Conservation (phyloP, 352 stramenopile species). For the Pythium chondricola region DNA sequence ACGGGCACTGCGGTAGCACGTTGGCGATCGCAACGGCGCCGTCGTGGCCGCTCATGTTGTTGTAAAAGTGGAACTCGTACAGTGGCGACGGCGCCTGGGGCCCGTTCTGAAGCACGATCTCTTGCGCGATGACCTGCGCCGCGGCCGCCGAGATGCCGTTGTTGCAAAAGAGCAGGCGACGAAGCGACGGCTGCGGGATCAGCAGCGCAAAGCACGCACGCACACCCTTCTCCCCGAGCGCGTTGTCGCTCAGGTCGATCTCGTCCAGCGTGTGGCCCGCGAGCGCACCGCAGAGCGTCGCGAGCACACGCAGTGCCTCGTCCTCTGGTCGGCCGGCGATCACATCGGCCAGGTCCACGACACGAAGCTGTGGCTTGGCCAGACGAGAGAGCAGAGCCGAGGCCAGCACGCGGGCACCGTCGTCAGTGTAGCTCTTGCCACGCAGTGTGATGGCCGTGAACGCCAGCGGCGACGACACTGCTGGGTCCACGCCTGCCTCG, state of each 20-base stretch:
- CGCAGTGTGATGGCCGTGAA: conserved; percentile 57
- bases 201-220: conserved; percentile 67
- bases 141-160: conserved; percentile 73
- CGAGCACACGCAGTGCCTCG: conserved; percentile 84
- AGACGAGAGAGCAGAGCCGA: conserved; percentile 47
- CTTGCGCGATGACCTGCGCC: conserved; percentile 48
- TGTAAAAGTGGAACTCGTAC: conserved; percentile 81
- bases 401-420: conserved; percentile 47
- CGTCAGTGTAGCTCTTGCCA: conserved; percentile 76
- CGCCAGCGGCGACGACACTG: conserved; percentile 29
- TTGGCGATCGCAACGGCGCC: conserved; percentile 49
- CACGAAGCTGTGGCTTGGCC: conserved; percentile 26
- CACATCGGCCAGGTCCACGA: conserved; percentile 88
- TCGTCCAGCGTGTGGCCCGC: conserved; percentile 64
- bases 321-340: conserved; percentile 89
- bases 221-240: conserved; percentile 69
- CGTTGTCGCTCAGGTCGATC: conserved; percentile 85
- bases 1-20: conserved; percentile 40
- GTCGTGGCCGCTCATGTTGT: conserved; percentile 82
- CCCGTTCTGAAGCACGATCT: conserved; percentile 68
- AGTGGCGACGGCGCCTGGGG: conserved; percentile 31
- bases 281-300: conserved; percentile 74
- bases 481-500: conserved; percentile 31
- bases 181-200: conserved; percentile 57
- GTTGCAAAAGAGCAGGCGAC: conserved; percentile 67